Percentiles rank a stretch among this genome's conserved stretches.
These are phyloP conservation scores for Myxozyma udenii DNA, from an alignment of 805 yeast species.

Conservation along the genomic window DNA sequence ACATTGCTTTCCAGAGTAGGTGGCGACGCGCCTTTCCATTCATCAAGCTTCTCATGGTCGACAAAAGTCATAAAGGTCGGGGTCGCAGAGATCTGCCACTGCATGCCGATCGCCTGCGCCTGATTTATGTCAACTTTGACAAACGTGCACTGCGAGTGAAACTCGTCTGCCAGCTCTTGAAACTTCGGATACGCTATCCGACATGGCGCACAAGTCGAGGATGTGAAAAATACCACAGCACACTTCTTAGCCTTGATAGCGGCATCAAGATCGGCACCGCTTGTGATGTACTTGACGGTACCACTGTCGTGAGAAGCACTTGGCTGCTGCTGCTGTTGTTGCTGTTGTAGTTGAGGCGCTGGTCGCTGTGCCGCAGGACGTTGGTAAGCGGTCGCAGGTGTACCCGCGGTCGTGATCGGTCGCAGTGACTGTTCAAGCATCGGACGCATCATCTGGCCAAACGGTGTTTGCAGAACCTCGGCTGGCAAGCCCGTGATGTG, in stretches of 20 bases:
- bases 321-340: not conserved
- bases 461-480: conserved; percentile 49
- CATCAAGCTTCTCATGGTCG: conserved; percentile 27
- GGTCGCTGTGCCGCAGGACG: conserved; percentile 3
- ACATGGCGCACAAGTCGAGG: conserved; percentile 32
- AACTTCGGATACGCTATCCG: conserved; percentile 29
- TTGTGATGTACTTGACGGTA: conserved; percentile 17
- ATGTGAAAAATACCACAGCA: conserved; percentile 30
- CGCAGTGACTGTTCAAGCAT: conserved; percentile 35
- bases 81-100: conserved; percentile 30
- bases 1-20: conserved; percentile 28
- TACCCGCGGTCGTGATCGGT: conserved; percentile 33
- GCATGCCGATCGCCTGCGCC: conserved; percentile 23
- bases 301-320: not conserved
- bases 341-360: not conserved
- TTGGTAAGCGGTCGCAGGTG: conserved; percentile 3
- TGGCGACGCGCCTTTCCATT: conserved; percentile 33
- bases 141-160: conserved; percentile 20
- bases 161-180: conserved; percentile 27
- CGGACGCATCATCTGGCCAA: conserved; percentile 49
- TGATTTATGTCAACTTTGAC: conserved; percentile 30
- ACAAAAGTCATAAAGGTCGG: conserved; percentile 32
- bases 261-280: conserved; percentile 20
- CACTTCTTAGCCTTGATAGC: conserved; percentile 15
- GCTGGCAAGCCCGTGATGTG: conserved; percentile 53